Evolutionary conservation across 352 stramenopile species (phyloP).

Genomic region (Phytophthora hybrid): DNA sequence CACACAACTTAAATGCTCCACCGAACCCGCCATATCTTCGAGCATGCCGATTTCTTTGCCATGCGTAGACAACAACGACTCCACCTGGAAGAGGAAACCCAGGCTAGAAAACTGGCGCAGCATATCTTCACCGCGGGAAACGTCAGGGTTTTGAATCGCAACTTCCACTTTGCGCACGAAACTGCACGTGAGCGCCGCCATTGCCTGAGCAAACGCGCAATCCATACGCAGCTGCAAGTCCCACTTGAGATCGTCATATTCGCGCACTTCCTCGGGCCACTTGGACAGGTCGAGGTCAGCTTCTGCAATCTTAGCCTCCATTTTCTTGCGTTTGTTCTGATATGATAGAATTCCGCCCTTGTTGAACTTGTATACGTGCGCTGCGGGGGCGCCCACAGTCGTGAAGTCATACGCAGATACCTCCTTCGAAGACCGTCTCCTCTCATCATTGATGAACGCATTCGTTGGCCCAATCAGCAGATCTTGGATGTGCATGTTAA

Average conservation of each 20-base stretch:
- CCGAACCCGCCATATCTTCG: conserved; percentile 88
- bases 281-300: conserved; percentile 75
- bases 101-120: conserved; percentile 85
- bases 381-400: conserved; percentile 81
- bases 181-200: conserved; percentile 75
- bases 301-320: conserved; percentile 79
- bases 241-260: conserved; percentile 89
- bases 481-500: conserved; percentile 91
- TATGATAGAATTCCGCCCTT: conserved; percentile 87
- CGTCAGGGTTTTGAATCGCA: conserved; percentile 81
- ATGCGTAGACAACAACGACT: conserved; percentile 95
- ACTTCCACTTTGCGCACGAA: conserved; percentile 91
- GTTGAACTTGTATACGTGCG: conserved; percentile 90
- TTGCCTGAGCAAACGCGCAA: conserved; percentile 76
- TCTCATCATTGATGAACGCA: conserved; percentile 88
- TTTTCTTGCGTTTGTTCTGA: conserved; percentile 82
- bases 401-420: conserved; percentile 88
- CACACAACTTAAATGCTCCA: conserved; percentile 86
- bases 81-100: conserved; percentile 91
- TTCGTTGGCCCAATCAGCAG: conserved; percentile 84
- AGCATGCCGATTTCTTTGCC: conserved; percentile 98
- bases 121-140: conserved; percentile 80
- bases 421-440: conserved; percentile 78
- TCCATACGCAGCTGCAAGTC: conserved; percentile 89
- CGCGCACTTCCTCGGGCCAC: conserved; percentile 82